Evolutionary conservation across 768 basidiomycete genomes (phyloP).

Genomic region (Galerina marginata): DNA sequence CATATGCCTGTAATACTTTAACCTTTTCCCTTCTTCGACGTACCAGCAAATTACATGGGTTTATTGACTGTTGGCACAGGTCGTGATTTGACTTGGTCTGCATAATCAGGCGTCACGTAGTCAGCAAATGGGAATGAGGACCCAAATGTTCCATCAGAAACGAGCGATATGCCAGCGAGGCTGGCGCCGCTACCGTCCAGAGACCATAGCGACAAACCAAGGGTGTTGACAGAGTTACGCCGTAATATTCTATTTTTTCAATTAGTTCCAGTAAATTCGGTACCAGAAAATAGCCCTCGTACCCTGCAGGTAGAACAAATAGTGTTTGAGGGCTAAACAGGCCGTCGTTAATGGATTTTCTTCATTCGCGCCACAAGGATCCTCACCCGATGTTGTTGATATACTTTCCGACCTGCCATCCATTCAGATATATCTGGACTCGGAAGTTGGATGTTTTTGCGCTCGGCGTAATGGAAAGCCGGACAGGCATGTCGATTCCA

Average conservation of each 20-base stretch:
- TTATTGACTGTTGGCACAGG: too few relatives aligned
- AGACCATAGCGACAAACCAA: conserved; percentile 56
- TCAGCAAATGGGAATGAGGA: conserved; percentile 45
- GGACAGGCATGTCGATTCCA: conserved; percentile 49
- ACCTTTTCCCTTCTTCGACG: too few relatives aligned
- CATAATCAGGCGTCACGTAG: conserved; percentile 48
- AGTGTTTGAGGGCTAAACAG: conserved; percentile 47
- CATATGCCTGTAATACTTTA: too few relatives aligned
- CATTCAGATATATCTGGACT: conserved; percentile 55
- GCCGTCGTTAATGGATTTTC: background rate
- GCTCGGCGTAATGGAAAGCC: conserved; percentile 51
- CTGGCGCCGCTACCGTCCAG: conserved; percentile 48
- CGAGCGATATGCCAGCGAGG: conserved; percentile 45
- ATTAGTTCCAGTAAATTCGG: background rate
- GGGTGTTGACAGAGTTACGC: conserved; percentile 47
- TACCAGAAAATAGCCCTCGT: background rate
- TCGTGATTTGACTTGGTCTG: conserved; percentile 30
- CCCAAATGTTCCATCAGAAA: conserved; percentile 51
- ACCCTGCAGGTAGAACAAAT: conserved; percentile 57
- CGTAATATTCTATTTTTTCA: conserved; percentile 41
- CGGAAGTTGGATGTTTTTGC: conserved; percentile 51
- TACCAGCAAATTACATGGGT: too few relatives aligned
- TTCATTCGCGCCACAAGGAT: background rate
- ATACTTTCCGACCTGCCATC: conserved; percentile 60
- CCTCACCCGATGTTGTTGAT: conserved; percentile 55